Evolutionary conservation across 2,329 filamentous ascomycete species (phyloP), one percentile per base, ranked within the genome.

Genomic region (Pseudopyricularia javanii): DNA sequence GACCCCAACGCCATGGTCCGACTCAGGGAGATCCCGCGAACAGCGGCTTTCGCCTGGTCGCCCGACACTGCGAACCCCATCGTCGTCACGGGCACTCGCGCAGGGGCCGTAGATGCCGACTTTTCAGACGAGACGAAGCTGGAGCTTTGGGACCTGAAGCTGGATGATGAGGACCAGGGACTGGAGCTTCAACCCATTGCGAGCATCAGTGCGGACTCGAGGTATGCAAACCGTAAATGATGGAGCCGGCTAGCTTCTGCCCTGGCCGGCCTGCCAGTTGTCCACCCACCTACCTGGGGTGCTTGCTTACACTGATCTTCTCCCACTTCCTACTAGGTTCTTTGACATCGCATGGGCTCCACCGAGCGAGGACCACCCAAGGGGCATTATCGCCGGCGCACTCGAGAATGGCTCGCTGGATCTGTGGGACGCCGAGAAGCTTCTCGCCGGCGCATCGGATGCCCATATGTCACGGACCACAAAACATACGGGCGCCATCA

Each of bases 111-210:
- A 43, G 90, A 95, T 70, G 91, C 88, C 61, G 91, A 97, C 69
- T 98, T 98, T 71, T 97, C 93, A 28, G 93, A 93, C 68, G 91
- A 97, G 68, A 96, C 90, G 58, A 91, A 91, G 72, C 75, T 98
- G 54, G 93, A 98, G 74, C 77, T 98, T 56, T 98, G 93, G 93
- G 89, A 97, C 70, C 76, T 98, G 59, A 84, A 82, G 64, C 76
- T 97, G 59, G 88, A 94, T 68, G 82, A 83, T 68, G 71, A 81
- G 57, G 78, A 86, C 56, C 83, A 87, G 63, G 83, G 83, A 53
- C 75, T 88, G 52, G 93, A 97, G 73, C 82, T 96, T 54, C 85
- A 91, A 68, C 90, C 93, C 56, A 74, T 90, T 63, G 86, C 83
- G 57, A 91, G 84, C 69, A 82, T 97, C 64, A 83, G 76, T 67